phyloP scores from a whole-genome alignment of 192 early-diverging fungal genomes.

The Gryganskiella cystojenkinii region DNA sequence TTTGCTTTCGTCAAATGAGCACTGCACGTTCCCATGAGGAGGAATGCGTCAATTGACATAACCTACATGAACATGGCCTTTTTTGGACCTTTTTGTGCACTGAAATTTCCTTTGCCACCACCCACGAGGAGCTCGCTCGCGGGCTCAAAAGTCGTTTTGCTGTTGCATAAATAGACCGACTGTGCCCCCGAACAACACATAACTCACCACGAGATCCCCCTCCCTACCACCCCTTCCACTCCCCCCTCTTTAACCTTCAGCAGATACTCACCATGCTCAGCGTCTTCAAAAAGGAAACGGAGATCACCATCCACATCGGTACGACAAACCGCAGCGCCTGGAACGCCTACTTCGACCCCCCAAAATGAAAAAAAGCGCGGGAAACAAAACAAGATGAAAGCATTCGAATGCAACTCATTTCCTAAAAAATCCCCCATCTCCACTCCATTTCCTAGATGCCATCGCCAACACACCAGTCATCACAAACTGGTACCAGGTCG shows the following conservation, averaged over 20 bases:
- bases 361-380: background rate
- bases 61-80: background rate
- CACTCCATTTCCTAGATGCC: background rate
- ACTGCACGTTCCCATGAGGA: no score
- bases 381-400: background rate
- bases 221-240: background rate
- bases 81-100: no score
- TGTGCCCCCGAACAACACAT: background rate
- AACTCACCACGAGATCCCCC: background rate
- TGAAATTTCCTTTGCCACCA: conserved; percentile 12
- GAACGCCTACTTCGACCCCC: no score
- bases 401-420: background rate
- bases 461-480: background rate
- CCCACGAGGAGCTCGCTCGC: background rate
- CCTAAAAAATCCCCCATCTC: no score
- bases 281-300: conserved; percentile 2
- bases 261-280: background rate
- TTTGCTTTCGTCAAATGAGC: no score
- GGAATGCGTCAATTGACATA: background rate
- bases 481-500: background rate
- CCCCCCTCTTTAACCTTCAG: background rate
- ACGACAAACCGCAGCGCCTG: no score
- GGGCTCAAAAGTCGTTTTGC: no score
- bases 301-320: conserved; percentile 4
- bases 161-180: no score